Evolutionary conservation across 768 basidiomycete species (phyloP), one percentile per base, ranked within the genome.

Genomic region (Rhizopogon sp.): DNA sequence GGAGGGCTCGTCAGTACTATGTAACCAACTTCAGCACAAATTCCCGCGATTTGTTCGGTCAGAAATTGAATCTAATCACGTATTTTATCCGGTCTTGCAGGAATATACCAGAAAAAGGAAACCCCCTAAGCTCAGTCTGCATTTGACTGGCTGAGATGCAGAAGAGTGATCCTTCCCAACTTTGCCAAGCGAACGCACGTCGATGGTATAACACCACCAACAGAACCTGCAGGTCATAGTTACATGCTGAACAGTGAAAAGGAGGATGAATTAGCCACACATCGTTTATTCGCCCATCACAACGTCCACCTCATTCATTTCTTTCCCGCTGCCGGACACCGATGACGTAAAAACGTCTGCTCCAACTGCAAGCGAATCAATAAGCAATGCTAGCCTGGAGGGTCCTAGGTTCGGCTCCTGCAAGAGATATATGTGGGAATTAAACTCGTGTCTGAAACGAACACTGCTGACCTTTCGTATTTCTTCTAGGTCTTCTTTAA

Each of bases 321-420:
- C 58, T 58, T 60, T 56, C 50, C 69, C 50, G 53, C 69, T 62
- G 55, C 55, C 57, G 16, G 28, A 55, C 16, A 72, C 63, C 14
- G 72, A 76, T 14, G 80, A 77, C 4, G 79, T 67, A 63, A 88
- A 90, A 1, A 89, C 80, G 25, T 90, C 85, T 1, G 88, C 83
- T 3, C 90, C 90, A 1, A 88, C 81, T 7, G 87, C 88, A 53
- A 93, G 72, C 0, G 91, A 90, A 64, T 93, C 89, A 58, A 94
- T 88, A 39, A 94, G 77, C 50, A 94, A 66, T 0, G 83, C 78
- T 3, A 94, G 74, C 5, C 87, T 78, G 13, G 89, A 82, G 2
- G 78, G 76, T 0, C 83, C 82, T 57, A 93, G 73, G 55, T 84
- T 85, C 0, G 86, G 85, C 66, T 93, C 82, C 79, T 82, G 54